These are phyloP conservation scores for Ceratobasidium sp. DNA, from an alignment of 1,284 basidiomycete genomes.

Conservation along the genomic window DNA sequence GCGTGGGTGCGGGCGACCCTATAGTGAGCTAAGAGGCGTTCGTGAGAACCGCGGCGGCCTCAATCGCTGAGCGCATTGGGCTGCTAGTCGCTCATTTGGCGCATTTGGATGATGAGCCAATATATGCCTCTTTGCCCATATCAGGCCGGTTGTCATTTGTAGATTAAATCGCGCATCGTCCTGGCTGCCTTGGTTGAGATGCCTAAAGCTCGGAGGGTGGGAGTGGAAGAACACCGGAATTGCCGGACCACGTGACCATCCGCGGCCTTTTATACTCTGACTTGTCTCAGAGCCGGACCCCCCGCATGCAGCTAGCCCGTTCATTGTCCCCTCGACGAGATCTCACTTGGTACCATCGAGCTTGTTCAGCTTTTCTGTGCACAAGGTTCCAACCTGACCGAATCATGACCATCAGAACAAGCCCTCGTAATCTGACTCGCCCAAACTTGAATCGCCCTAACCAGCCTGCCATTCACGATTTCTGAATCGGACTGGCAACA, in stretches of 20 bases:
- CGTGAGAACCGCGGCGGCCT: constrained; percentile 10
- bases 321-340: not conserved
- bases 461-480: not conserved
- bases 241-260: not conserved
- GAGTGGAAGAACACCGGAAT: not conserved
- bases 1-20: constrained; percentile 15
- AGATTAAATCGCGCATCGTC: constrained; percentile 3
- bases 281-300: not conserved
- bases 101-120: constrained; percentile 27
- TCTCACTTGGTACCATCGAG: constrained; percentile 2
- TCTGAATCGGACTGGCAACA: not conserved
- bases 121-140: not conserved
- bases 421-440: not conserved
- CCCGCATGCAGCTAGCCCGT: constrained; percentile 4
- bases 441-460: not conserved
- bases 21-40: not conserved
- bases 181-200: constrained; percentile 24
- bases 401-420: not conserved
- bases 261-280: constrained; percentile 17
- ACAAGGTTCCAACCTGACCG: no score
- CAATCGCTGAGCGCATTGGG: constrained; percentile 19
- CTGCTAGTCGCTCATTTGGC: constrained; percentile 18
- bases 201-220: not conserved
- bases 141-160: not conserved
- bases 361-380: not conserved